A percentile compares a stretch with the other conserved stretches of the same genome.
phyloP scores from a whole-genome alignment of 208 protist species.

The Acanthamoeba royreba region DNA sequence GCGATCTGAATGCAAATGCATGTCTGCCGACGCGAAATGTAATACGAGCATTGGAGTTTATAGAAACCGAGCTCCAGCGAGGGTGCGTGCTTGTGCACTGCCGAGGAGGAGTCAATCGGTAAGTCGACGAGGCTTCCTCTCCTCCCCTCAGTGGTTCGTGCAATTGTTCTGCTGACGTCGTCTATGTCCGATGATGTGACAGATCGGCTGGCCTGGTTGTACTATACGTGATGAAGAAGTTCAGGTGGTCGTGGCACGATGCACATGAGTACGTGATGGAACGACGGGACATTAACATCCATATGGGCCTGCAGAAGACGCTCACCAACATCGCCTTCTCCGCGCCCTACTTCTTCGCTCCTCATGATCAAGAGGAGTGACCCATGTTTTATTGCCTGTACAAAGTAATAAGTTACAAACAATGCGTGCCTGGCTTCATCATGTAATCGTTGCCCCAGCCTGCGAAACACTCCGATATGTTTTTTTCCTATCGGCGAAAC shows the following conservation, averaged over 20 bases:
- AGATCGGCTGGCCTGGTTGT: not conserved
- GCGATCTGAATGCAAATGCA: not conserved
- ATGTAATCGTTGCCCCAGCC: too few relatives aligned
- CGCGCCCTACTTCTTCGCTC: not conserved
- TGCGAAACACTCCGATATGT: too few relatives aligned
- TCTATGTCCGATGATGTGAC: too few relatives aligned
- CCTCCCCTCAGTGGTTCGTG: not conserved
- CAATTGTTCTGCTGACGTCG: not conserved
- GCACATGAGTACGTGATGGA: not conserved
- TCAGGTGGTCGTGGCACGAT: not conserved
- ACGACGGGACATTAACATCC: not conserved
- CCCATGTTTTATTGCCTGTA: too few relatives aligned
- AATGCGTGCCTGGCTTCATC: not conserved
- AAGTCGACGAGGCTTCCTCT: not conserved
- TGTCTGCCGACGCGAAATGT: not conserved
- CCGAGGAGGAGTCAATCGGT: not conserved
- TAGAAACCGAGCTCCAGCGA: not conserved
- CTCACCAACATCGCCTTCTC: not conserved
- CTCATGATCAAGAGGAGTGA: too few relatives aligned
- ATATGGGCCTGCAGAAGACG: not conserved
- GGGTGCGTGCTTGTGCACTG: not conserved
- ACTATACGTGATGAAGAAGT: not conserved
- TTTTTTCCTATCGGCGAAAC: too few relatives aligned
- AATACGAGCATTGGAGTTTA: not conserved
- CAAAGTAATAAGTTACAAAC: too few relatives aligned